Evolutionary conservation across 306 rosid species (phyloP), one percentile per base, ranked within the genome.

Genomic region (Prunus mume): DNA sequence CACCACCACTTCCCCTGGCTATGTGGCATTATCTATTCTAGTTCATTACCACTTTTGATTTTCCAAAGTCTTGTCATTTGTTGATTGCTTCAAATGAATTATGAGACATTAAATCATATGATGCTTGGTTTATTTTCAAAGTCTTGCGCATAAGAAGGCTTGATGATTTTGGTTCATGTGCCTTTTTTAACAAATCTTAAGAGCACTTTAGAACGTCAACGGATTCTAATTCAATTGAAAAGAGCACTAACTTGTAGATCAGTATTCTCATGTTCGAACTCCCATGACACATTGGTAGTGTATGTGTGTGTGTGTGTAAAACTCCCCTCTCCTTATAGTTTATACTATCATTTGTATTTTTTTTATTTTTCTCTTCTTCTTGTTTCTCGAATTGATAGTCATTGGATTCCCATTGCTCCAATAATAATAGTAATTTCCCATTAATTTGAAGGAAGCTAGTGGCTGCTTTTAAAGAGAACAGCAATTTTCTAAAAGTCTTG

Each of bases 331-430:
- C 2, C 43, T 38, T 38, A 4, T 38, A 38, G 0, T 38, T 38
- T 38, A 38, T 0, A 38, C 43, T 38, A 38, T 38, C 9, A 9
- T 38, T 38, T 38, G 2, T 38, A 38, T 1, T 38, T 7, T 38
- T 69, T 46, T 38, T 9, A 9, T 6, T 38, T 38, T 20, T 12
- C 15, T 34, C 13, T 69, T 32, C 55, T 50, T 30, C 76, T 50
- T 14, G 27, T 60, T 61, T 51, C 50, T 68, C n/a, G 45, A 7
- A 5, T 27, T 56, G 4, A 57, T 25, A 24, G 56, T 24, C 77
- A 64, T 80, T 73, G 79, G 79, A 74, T 80, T 80, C 79, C 75
- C 18, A 45, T 68, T 22, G 22, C 78, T 49, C 46, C 22, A 32
- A 60, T n/a, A 71, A 38, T 50, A 63, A 46, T 51, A 61, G 81